A percentile compares a stretch with the other conserved stretches of the same genome.
phyloP scores from a whole-genome alignment of 495 filamentous ascomycete species.

The Aspergillus incahuasiensis region DNA sequence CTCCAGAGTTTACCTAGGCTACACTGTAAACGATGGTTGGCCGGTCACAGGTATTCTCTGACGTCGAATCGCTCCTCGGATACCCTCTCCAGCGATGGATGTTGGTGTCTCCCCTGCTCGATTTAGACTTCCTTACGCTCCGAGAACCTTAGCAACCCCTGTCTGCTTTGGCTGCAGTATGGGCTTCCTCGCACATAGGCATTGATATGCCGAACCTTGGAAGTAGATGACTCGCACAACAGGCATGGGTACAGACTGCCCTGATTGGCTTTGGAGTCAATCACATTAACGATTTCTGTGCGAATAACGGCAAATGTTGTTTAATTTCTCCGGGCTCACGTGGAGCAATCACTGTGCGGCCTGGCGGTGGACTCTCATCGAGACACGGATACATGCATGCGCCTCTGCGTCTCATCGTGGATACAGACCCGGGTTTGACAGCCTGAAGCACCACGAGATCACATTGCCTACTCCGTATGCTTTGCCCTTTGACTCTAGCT shows the following conservation, averaged over 20 bases:
- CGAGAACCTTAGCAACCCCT: too few species aligned
- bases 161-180: too few species aligned
- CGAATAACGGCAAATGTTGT: not conserved
- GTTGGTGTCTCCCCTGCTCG: too few species aligned
- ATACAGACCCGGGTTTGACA: conserved; percentile 1
- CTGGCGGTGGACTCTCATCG: conserved; percentile 8
- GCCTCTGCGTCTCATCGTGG: not conserved
- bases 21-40: too few species aligned
- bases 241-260: not conserved
- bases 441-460: conserved; percentile 10
- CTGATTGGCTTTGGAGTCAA: conserved; percentile 11
- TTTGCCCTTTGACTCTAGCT: not conserved
- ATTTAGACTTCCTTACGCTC: too few species aligned
- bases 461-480: not conserved
- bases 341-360: conserved; percentile 13
- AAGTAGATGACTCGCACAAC: not conserved
- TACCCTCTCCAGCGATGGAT: not conserved
- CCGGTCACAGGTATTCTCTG: not conserved
- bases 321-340: conserved; percentile 11
- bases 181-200: too few species aligned
- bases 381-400: conserved; percentile 16
- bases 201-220: too few species aligned
- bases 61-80: not conserved
- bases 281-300: conserved; percentile 1
- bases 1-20: too few species aligned